phyloP scores from a whole-genome alignment of 768 basidiomycete genomes.

The Neoboletus magnificus region DNA sequence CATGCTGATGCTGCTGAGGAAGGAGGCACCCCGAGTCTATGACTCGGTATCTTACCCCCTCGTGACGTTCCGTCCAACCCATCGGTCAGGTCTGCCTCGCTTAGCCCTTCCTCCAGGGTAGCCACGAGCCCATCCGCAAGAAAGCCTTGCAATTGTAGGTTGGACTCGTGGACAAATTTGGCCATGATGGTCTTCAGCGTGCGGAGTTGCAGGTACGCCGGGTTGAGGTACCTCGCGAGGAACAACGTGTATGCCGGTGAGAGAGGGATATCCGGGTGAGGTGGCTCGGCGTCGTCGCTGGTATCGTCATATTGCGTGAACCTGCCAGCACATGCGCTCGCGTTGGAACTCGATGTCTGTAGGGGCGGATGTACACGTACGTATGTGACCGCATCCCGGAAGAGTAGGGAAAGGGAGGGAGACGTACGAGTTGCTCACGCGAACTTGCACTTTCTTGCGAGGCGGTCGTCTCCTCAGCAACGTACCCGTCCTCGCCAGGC shows the following conservation, averaged over 20 bases:
- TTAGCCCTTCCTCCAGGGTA: conserved; percentile 61
- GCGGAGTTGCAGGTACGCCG: conserved; percentile 80
- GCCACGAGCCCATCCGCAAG: conserved; percentile 65
- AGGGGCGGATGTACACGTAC: conserved; percentile 4
- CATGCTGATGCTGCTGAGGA: conserved; percentile 51
- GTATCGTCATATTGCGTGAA: conserved; percentile 54
- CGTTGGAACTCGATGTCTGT: conserved; percentile 60
- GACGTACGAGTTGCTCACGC: conserved; percentile 86
- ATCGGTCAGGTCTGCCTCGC: conserved; percentile 61
- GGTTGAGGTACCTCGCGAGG: conserved; percentile 83
- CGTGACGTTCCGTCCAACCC: conserved; percentile 54
- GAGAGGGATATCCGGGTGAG: conserved; percentile 50
- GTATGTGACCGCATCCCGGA: conserved; percentile 2
- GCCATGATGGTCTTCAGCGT: conserved; percentile 76
- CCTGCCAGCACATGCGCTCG: conserved; percentile 19
- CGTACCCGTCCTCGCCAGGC: conserved; percentile 86
- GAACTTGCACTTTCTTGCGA: conserved; percentile 81
- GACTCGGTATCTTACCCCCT: conserved; percentile 55
- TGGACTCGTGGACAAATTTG: conserved; percentile 84
- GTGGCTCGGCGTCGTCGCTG: conserved; percentile 37
- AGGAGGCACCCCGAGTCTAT: conserved; percentile 55
- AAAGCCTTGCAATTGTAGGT: conserved; percentile 86
- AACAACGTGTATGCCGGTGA: conserved; percentile 61
- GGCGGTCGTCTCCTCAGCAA: conserved; percentile 41
- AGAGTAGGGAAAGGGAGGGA: conserved; percentile 3